Evolutionary conservation across 2,329 filamentous ascomycete genomes (phyloP).

Genomic region (Eurotiales sp.): DNA sequence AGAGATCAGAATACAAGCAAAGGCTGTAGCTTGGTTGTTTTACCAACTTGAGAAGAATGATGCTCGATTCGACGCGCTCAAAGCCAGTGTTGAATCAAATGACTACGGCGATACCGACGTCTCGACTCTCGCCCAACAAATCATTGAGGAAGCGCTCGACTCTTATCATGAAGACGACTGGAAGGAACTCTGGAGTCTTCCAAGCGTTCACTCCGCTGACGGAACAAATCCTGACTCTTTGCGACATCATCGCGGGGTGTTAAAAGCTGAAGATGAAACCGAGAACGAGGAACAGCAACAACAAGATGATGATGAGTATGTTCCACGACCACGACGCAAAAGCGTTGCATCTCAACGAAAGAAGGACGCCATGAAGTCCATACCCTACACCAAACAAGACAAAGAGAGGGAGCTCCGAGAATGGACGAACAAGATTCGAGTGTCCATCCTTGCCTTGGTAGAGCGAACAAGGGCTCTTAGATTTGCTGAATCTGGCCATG

Average conservation of each 20-base stretch:
- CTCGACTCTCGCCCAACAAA: slow-evolving; percentile 19
- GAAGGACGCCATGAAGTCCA: slow-evolving; percentile 1
- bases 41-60: slow-evolving; percentile 20
- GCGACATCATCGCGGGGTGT: no score
- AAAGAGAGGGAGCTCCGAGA: slow-evolving; percentile 20
- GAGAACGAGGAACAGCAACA: background rate
- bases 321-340: background rate
- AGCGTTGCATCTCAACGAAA: background rate
- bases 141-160: slow-evolving; percentile 20
- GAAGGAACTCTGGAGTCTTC: slow-evolving; percentile 24
- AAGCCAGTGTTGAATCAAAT: slow-evolving; percentile 23
- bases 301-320: background rate
- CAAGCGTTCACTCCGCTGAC: background rate
- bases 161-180: slow-evolving; percentile 26
- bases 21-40: slow-evolving; percentile 29
- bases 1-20: slow-evolving; percentile 23
- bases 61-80: slow-evolving; percentile 27
- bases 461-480: slow-evolving; percentile 22
- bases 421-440: slow-evolving; percentile 19
- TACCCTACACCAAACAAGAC: slow-evolving; percentile 14
- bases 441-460: slow-evolving; percentile 22
- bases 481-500: slow-evolving; percentile 21
- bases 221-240: no score
- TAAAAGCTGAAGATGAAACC: background rate
- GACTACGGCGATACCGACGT: slow-evolving; percentile 28